Conservation (phyloP, 805 yeast species). For the Lipomyces spencermartinsiae region DNA sequence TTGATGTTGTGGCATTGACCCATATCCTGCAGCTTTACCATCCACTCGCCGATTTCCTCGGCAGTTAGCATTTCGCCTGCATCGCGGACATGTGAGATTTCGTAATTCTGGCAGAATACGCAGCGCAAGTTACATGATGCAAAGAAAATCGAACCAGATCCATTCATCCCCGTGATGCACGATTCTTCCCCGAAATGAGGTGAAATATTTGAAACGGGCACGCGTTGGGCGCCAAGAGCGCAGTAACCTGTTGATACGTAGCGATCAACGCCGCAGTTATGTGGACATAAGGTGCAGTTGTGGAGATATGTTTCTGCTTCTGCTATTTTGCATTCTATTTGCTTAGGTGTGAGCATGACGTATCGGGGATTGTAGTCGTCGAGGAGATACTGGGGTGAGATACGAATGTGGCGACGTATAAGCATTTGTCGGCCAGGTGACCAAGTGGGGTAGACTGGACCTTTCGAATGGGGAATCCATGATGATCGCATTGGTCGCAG, state of each 20-base stretch:
- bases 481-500: not conserved
- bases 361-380: slow-evolving; percentile 37
- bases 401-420: slow-evolving; percentile 26
- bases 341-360: slow-evolving; percentile 17
- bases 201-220: slow-evolving; percentile 37
- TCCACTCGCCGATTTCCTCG: slow-evolving; percentile 38
- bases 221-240: slow-evolving; percentile 32
- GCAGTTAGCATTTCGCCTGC: slow-evolving; percentile 39
- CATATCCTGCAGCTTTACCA: slow-evolving; percentile 38
- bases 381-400: slow-evolving; percentile 37
- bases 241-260: slow-evolving; percentile 37
- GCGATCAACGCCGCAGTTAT: slow-evolving; percentile 36
- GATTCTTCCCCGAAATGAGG: slow-evolving; percentile 40
- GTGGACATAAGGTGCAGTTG: slow-evolving; percentile 38
- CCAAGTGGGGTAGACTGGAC: not conserved
- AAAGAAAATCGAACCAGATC: slow-evolving; percentile 39
- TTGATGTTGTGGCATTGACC: slow-evolving; percentile 39
- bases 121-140: slow-evolving; percentile 40
- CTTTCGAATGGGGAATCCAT: not conserved
- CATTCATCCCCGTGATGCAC: slow-evolving; percentile 37
- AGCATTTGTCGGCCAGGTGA: not conserved
- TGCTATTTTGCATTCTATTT: slow-evolving; percentile 21
- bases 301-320: slow-evolving; percentile 27
- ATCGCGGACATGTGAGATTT: slow-evolving; percentile 34
- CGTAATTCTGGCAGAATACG: slow-evolving; percentile 40